These are phyloP conservation scores for Speleostelium caveatum DNA, from an alignment of 78 protist species.

Conservation along the genomic window DNA sequence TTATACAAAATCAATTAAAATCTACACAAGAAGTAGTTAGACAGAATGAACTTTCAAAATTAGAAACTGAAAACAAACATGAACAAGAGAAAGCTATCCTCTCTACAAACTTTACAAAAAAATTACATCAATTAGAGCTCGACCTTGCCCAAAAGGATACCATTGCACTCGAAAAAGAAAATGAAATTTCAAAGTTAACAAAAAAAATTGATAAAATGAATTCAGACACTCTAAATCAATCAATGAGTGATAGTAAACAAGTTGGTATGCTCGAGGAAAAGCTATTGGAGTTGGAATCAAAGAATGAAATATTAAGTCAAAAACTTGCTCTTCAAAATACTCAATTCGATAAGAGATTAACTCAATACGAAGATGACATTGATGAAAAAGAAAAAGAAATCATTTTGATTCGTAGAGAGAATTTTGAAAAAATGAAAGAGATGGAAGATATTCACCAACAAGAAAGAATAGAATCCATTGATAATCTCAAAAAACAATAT, in stretches of 20 bases:
- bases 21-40: not conserved
- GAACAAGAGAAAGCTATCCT: not conserved
- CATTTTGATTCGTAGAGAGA: not conserved
- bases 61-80: not conserved
- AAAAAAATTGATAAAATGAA: not conserved
- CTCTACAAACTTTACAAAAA: not conserved
- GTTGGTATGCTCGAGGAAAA: conserved; percentile 14
- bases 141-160: not conserved
- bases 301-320: not conserved
- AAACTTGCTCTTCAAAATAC: not conserved
- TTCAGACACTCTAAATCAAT: not conserved
- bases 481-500: not conserved
- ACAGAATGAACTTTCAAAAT: not conserved
- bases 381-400: conserved; percentile 12
- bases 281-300: not conserved
- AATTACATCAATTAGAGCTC: not conserved
- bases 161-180: not conserved
- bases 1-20: not conserved
- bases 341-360: not conserved
- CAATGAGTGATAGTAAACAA: not conserved
- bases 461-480: not conserved
- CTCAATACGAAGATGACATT: not conserved
- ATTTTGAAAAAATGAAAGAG: not conserved
- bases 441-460: not conserved
- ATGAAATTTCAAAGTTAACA: conserved; percentile 9